These are phyloP conservation scores for Populus hybrid DNA, from an alignment of 441 rosid species.

Conservation along the genomic window DNA sequence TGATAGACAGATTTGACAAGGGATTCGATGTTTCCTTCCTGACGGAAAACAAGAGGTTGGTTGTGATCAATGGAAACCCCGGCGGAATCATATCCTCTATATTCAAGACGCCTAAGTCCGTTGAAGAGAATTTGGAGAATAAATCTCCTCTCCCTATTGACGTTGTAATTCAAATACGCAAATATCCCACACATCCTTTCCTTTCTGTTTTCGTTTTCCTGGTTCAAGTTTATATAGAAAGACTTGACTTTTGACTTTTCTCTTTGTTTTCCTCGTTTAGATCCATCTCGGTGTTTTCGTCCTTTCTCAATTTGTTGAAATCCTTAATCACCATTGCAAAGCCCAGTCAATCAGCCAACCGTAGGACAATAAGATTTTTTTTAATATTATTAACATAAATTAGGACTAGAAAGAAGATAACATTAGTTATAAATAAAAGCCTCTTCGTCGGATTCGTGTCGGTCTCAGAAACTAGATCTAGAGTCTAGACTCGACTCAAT, in stretches of 20 bases:
- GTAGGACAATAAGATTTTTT: not conserved
- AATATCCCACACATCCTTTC: constrained; percentile 81
- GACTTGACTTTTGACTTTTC: constrained; percentile 29
- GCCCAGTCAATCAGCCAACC: not conserved
- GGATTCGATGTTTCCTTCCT: constrained; percentile 92
- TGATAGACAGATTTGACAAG: constrained; percentile 86
- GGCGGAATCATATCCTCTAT: constrained; percentile 94
- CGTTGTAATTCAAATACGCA: constrained; percentile 81
- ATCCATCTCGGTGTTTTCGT: not conserved
- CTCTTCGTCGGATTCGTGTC: too few species aligned
- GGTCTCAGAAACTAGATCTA: too few species aligned
- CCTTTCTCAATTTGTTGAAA: not conserved
- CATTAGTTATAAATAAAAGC: too few species aligned
- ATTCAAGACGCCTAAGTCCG: constrained; percentile 94
- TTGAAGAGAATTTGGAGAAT: constrained; percentile 86
- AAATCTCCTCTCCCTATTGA: constrained; percentile 64
- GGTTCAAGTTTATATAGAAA: not conserved
- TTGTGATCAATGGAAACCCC: constrained; percentile 69
- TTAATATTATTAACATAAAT: too few species aligned
- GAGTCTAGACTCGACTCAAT: too few species aligned
- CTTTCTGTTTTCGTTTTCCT: not conserved
- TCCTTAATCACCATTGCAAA: not conserved
- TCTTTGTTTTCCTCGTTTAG: too few species aligned
- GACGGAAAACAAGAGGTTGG: constrained; percentile 72
- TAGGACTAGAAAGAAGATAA: not conserved